Conservation (phyloP, 495 filamentous ascomycete genomes). For the Xylaria nigripes region DNA sequence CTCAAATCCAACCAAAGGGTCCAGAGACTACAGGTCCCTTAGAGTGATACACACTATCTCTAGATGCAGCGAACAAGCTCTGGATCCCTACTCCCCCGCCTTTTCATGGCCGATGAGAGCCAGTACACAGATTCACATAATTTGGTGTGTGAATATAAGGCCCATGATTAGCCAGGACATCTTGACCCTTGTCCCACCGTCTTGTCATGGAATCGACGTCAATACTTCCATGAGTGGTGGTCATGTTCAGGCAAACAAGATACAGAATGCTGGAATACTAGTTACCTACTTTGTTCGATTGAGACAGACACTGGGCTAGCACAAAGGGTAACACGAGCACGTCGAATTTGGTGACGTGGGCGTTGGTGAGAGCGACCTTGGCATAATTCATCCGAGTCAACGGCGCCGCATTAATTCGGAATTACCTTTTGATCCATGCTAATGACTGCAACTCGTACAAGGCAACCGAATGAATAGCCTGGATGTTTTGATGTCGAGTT, state of each 20-base stretch:
- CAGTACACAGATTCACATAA: background rate
- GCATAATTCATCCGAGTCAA: background rate
- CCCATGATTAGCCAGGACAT: background rate
- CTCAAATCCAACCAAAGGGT: conserved; percentile 2
- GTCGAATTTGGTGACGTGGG: background rate
- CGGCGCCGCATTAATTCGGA: background rate
- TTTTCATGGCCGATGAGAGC: background rate
- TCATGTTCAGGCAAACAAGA: background rate
- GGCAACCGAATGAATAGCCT: background rate
- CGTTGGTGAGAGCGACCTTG: background rate
- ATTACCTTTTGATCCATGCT: background rate
- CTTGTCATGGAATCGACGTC: background rate
- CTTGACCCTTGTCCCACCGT: background rate
- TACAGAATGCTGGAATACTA: background rate
- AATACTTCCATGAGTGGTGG: background rate
- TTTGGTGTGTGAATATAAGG: background rate
- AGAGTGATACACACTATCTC: background rate
- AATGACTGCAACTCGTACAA: conserved; percentile 2
- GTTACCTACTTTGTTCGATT: background rate
- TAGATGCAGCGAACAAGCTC: background rate
- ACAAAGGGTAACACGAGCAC: conserved; percentile 1
- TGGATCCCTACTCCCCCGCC: background rate
- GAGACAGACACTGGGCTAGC: background rate
- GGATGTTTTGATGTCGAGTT: background rate
- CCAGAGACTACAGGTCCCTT: conserved; percentile 4